A percentile compares a stretch with the other conserved stretches of the same genome.
Evolutionary conservation across 495 filamentous ascomycete species (phyloP).

Genomic region (Trichoderma erinaceum): DNA sequence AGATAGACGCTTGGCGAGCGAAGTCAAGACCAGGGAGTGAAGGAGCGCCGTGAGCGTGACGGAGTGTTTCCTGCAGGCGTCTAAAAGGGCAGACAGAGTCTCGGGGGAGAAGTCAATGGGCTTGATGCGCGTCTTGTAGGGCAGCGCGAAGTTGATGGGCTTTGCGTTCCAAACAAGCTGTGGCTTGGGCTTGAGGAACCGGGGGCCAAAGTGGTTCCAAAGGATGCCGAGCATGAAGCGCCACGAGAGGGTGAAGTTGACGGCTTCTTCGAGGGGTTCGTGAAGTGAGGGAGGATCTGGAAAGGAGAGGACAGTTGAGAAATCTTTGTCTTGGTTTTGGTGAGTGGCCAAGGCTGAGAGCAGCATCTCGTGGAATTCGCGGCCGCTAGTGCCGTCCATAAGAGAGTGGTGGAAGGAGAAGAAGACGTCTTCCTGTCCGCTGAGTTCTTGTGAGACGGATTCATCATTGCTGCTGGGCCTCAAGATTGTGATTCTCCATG

Average conservation of each 20-base stretch:
- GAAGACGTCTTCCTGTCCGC: conserved; percentile 19
- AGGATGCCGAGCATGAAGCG: conserved; percentile 22
- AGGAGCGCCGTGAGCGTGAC: conserved; percentile 33
- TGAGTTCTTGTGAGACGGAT: conserved; percentile 19
- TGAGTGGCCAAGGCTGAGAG: conserved; percentile 17
- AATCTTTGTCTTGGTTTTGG: conserved; percentile 10
- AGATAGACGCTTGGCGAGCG: conserved; percentile 23
- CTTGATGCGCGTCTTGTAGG: conserved; percentile 24
- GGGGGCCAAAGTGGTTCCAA: conserved; percentile 22
- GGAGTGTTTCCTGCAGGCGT: conserved; percentile 23
- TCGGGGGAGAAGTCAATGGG: conserved; percentile 24
- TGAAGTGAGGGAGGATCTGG: conserved; percentile 16
- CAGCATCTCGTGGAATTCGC: conserved; percentile 29
- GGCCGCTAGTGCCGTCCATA: conserved; percentile 31
- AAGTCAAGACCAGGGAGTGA: conserved; percentile 25
- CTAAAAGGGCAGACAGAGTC: conserved; percentile 21
- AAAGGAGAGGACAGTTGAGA: conserved; percentile 17
- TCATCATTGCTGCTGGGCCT: conserved; percentile 6
- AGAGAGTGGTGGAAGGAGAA: conserved; percentile 32
- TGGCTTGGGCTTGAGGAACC: conserved; percentile 19
- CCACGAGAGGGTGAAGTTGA: conserved; percentile 26
- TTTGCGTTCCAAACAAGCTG: conserved; percentile 26
- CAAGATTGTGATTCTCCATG: conserved; percentile 30
- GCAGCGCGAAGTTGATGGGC: conserved; percentile 21
- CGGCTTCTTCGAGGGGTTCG: conserved; percentile 23